phyloP scores from a whole-genome alignment of 768 basidiomycete species.

The Kwoniella dendrophila region DNA sequence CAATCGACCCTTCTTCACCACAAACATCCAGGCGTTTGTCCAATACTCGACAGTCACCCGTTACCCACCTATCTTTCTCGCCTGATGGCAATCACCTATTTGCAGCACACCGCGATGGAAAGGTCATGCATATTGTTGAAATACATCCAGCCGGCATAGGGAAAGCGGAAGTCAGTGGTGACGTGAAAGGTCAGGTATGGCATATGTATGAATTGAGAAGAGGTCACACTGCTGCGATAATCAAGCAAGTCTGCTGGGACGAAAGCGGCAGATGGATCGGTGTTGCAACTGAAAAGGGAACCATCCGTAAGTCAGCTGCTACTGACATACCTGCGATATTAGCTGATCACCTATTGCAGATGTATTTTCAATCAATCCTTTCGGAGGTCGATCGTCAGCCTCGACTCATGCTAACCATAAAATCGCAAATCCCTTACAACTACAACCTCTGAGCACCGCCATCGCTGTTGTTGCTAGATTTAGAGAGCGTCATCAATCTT shows the following conservation, averaged over 20 bases:
- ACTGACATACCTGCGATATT: not conserved
- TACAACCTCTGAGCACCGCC: constrained; percentile 64
- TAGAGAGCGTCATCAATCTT: constrained; percentile 11
- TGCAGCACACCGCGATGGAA: constrained; percentile 37
- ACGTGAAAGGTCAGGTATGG: constrained; percentile 50
- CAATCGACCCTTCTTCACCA: not conserved
- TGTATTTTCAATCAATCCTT: constrained; percentile 74
- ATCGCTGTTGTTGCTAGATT: constrained; percentile 66
- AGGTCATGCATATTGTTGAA: constrained; percentile 41
- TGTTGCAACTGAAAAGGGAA: constrained; percentile 61
- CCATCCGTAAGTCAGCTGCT: constrained; percentile 53
- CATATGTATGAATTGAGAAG: constrained; percentile 71
- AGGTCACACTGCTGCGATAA: constrained; percentile 70
- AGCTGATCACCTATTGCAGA: constrained; percentile 58
- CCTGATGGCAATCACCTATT: constrained; percentile 41
- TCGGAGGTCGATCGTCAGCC: constrained; percentile 68
- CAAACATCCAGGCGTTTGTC: constrained; percentile 11
- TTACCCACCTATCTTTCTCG: constrained; percentile 37
- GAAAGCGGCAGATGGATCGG: constrained; percentile 70
- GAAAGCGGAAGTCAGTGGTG: not conserved
- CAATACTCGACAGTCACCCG: not conserved
- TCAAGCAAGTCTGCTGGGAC: constrained; percentile 64
- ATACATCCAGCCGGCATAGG: constrained; percentile 31
- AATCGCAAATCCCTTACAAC: constrained; percentile 60
- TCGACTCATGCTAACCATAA: constrained; percentile 61